Evolutionary conservation across 2,329 filamentous ascomycete species (phyloP).

Genomic region (Aureobasidium pullulans): DNA sequence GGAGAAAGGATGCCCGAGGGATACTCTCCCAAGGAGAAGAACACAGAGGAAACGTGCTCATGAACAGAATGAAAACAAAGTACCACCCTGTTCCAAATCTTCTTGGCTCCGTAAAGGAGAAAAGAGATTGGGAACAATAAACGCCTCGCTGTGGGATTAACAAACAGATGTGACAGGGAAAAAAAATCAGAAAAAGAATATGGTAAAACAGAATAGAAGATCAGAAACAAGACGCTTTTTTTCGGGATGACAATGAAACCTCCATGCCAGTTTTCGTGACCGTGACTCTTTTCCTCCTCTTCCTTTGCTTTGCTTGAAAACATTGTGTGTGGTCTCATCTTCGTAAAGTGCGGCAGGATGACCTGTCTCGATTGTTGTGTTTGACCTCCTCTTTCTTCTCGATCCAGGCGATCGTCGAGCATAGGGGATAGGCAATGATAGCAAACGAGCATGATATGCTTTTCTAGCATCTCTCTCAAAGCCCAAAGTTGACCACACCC

Average conservation of each 20-base stretch:
- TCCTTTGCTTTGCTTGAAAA: too few species aligned
- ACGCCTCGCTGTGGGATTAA: not conserved
- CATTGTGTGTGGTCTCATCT: too few species aligned
- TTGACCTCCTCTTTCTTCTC: not conserved
- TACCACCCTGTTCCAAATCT: not conserved
- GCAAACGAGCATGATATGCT: too few species aligned
- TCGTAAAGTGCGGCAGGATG: too few species aligned
- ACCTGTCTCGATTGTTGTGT: too few species aligned
- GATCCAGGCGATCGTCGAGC: too few species aligned
- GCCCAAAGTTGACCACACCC: constrained; percentile 45
- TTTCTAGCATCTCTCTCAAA: constrained; percentile 24
- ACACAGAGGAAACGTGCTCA: too few species aligned
- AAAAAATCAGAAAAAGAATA: not conserved
- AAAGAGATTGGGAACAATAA: not conserved
- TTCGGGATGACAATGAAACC: not conserved
- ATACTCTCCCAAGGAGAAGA: too few species aligned
- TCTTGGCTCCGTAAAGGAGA: not conserved
- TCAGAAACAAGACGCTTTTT: not conserved
- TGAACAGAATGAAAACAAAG: not conserved
- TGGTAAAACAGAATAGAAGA: not conserved
- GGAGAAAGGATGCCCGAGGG: too few species aligned
- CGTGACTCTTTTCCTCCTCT: too few species aligned
- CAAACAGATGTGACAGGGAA: not conserved
- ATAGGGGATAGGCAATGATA: too few species aligned
- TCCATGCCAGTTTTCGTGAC: too few species aligned